phyloP scores from a whole-genome alignment of 2,329 filamentous ascomycete species.

The Pestalotiopsis sp. region DNA sequence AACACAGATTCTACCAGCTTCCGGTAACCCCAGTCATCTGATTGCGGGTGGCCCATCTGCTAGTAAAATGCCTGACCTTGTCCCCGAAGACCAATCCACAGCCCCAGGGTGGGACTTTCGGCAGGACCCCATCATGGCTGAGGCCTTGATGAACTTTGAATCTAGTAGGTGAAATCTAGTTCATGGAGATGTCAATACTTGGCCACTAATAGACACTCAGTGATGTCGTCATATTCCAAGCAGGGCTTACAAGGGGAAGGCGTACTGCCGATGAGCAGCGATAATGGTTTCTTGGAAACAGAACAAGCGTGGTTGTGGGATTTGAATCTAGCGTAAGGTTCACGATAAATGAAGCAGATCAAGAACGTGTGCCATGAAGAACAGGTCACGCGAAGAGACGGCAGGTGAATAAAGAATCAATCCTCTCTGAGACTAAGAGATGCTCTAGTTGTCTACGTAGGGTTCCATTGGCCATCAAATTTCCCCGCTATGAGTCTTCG shows the following conservation, averaged over 20 bases:
- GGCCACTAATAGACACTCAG: neutral
- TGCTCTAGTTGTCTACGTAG: no score
- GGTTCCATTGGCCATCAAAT: no score
- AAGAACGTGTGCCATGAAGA: no score
- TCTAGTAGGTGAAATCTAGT: neutral
- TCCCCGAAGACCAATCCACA: neutral
- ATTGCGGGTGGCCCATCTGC: neutral
- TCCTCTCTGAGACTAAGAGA: no score
- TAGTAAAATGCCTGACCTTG: neutral
- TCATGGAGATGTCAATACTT: neutral
- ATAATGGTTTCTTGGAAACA: neutral
- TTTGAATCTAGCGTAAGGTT: neutral
- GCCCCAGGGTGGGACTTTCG: neutral
- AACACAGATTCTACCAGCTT: neutral
- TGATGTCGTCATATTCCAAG: neutral
- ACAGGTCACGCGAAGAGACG: no score
- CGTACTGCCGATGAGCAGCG: neutral
- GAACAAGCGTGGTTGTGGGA: neutral
- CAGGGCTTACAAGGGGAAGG: neutral
- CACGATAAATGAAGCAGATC: fast-evolving
- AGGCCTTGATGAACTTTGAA: neutral
- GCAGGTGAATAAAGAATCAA: no score
- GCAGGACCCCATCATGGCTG: neutral
- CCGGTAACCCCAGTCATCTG: neutral
- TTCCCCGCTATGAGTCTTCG: no score